Evolutionary conservation across 306 rosid genomes (phyloP), one percentile per base, ranked within the genome.

Genomic region (Alnus rubra): DNA sequence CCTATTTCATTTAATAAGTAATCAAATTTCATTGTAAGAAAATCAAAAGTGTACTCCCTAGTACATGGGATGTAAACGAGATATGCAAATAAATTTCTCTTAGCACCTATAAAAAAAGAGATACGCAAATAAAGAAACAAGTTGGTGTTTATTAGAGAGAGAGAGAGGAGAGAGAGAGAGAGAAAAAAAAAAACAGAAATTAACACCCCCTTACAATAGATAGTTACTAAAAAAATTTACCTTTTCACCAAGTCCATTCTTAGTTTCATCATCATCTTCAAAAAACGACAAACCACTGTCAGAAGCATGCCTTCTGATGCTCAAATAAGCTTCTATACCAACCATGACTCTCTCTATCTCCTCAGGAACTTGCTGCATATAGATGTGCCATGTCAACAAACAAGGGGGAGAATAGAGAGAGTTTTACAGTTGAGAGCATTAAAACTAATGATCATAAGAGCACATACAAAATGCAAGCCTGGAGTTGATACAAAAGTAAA

Each of bases 271-370:
- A 70, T 84, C 92, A 76, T 84, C 90, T 81, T 93, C 99, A 37
- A 93, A 95, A 82, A 88, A 89, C 59, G 93, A 95, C 80, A 95
- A 80, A 69, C 98, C 98, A 35, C 86, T 48, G 71, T 93, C 93
- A 82, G 85, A 85, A 51, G 82, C 84, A 86, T 77, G 90, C 79
- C 73, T 93, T 90, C 98, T 88, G 84, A 93, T 95, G 91, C 98
- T 95, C 85, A 95, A 87, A 80, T 95, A 95, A 76, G 99, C 97
- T 91, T 95, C 97, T 53, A 93, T 82, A 50, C 96, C 96, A 75
- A 87, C 93, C 92, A 93, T 90, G 84, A 95, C 97, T 84, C 97
- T 88, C 82, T 95, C 99, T 28, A 95, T 86, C 89, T 93, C 99
- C 81, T 93, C 99, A 45, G 98, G 98, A 79, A 89, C 90, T 95